These are phyloP conservation scores for Pseudocercospora fuligena DNA, from an alignment of 2,329 filamentous ascomycete genomes.

Conservation along the genomic window DNA sequence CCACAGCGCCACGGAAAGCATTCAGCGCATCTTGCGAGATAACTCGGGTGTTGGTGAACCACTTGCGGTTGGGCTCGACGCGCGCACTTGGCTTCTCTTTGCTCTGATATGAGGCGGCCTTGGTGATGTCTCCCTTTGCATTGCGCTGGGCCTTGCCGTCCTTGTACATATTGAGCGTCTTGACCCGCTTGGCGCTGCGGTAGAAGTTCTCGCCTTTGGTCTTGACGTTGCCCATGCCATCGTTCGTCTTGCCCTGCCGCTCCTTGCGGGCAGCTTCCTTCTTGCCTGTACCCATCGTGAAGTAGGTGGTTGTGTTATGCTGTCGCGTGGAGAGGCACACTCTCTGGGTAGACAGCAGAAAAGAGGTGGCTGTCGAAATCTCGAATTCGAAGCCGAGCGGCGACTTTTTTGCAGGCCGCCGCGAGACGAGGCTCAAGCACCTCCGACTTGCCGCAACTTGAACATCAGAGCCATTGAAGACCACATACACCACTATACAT, in stretches of 20 bases:
- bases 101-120: slow-evolving; percentile 83
- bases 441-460: neutral
- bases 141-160: slow-evolving; percentile 84
- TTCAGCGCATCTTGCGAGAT: slow-evolving; percentile 88
- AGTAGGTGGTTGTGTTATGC: neutral
- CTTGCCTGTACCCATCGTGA: slow-evolving; percentile 83
- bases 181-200: slow-evolving; percentile 82
- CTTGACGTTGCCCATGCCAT: slow-evolving; percentile 90
- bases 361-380: slow-evolving; percentile 16
- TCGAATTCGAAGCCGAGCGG: slow-evolving; percentile 11
- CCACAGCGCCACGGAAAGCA: slow-evolving; percentile 89
- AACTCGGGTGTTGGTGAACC: slow-evolving; percentile 93
- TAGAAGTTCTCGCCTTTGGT: slow-evolving; percentile 99
- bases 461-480: slow-evolving; percentile 2
- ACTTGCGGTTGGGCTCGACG: slow-evolving; percentile 94
- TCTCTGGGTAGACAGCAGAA: neutral
- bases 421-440: neutral
- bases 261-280: slow-evolving; percentile 83
- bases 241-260: slow-evolving; percentile 81
- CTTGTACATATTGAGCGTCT: slow-evolving; percentile 87
- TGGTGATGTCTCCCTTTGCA: slow-evolving; percentile 79
- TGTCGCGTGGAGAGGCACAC: neutral
- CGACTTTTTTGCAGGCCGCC: neutral
- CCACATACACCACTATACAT: neutral
- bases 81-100: slow-evolving; percentile 79